phyloP scores from a whole-genome alignment of 768 basidiomycete species.

The Sutorius australiensis region DNA sequence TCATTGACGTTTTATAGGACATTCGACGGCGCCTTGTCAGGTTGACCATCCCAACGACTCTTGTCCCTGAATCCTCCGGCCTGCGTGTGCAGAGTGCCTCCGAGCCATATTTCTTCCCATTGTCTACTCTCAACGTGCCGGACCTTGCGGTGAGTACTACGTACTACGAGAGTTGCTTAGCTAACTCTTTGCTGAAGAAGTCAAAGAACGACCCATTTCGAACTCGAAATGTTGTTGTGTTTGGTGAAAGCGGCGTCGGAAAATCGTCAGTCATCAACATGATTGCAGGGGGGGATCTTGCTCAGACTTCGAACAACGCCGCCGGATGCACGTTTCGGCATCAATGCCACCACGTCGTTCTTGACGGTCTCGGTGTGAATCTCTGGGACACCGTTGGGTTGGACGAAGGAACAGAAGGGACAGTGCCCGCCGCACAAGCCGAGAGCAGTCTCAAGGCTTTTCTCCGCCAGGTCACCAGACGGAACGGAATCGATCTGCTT shows the following conservation, averaged over 20 bases:
- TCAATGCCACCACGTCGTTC: constrained; percentile 19
- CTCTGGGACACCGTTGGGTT: constrained; percentile 35
- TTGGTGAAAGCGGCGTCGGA: constrained; percentile 39
- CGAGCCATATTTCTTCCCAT: constrained; percentile 8
- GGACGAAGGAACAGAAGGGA: constrained; percentile 29
- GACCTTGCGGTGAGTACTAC: constrained; percentile 6
- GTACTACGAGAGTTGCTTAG: not conserved
- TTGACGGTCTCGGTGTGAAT: constrained; percentile 18
- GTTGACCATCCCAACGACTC: constrained; percentile 10
- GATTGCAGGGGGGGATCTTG: constrained; percentile 26
- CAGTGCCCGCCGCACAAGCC: constrained; percentile 23
- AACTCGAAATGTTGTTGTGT: constrained; percentile 36
- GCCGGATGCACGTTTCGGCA: constrained; percentile 34
- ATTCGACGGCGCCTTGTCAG: constrained; percentile 4
- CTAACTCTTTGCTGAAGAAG: constrained; percentile 1
- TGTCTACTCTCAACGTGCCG: constrained; percentile 8
- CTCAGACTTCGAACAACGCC: constrained; percentile 29
- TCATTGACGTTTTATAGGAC: constrained; percentile 10
- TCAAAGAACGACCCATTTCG: constrained; percentile 5
- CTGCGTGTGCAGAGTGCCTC: constrained; percentile 5
- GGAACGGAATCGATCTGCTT: constrained; percentile 30
- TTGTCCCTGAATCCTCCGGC: not conserved
- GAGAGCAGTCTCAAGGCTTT: constrained; percentile 30
- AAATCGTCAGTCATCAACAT: constrained; percentile 44
- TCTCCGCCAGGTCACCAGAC: constrained; percentile 28